Evolutionary conservation across 2,329 filamentous ascomycete species (phyloP), one percentile per base, ranked within the genome.

Genomic region (Seiridium cupressi): DNA sequence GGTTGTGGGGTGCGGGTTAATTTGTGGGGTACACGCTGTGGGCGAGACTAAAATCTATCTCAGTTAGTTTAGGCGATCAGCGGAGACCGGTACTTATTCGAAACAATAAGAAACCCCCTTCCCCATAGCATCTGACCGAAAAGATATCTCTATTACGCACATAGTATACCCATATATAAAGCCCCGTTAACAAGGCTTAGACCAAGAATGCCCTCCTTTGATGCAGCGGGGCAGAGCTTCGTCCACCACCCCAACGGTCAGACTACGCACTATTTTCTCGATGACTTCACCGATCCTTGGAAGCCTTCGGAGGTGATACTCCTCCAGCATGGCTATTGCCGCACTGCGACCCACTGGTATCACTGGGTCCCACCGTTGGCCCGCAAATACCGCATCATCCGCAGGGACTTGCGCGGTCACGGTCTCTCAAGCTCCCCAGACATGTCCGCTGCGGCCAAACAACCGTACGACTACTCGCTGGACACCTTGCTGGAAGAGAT

Each of bases 241-340:
- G 46, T 48, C 18, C 7, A 48, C 9, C 51, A 55, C 44, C 34
- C 36, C 51, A 55, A 55, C n/a, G 51, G 51, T 35, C 51, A 55
- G 5, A 42, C 3, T 35, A 38, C 51, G 18, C 35, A 31, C 38
- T 55, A 55, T 31, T n/a, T 55, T 13, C 34, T 2, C 10, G 51
- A 55, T 34, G 18, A 40, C 51, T 55, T 42, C 34, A 31, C 51
- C 9, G 51, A 55, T 44, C 51, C 51, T 4, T 55, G 51, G 51
- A 55, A 55, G 18, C 7, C 34, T 40, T n/a, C 18, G 7, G 36
- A 55, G 11, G 34, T 31, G 11, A 55, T 55, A 5, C 51, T 55
- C 4, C 18, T 55, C 6, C 51, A 55, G 51, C 51, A 55, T 38
- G 51, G 51, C n/a, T 55, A 42, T 3, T 32, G 26, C 38, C 51